These are phyloP conservation scores for Handroanthus guayacan DNA, from an alignment of 257 asterid species.

Conservation along the genomic window DNA sequence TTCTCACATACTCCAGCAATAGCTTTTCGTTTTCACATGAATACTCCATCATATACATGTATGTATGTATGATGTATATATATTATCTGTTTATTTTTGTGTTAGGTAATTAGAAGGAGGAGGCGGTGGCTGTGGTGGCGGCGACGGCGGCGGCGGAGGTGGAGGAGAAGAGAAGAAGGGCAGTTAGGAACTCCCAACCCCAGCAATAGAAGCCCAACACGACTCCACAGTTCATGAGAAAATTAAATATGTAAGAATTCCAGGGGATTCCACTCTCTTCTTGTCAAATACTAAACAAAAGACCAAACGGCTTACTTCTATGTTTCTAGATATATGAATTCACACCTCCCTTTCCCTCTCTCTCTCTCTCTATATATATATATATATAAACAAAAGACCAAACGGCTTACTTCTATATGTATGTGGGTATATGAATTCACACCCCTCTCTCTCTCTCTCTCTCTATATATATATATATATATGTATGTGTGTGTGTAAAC, in stretches of 20 bases:
- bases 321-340: background rate
- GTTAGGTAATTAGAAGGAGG: slow-evolving; percentile 4
- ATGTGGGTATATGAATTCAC: too few species aligned
- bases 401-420: background rate
- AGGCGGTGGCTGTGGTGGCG: background rate
- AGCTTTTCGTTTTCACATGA: slow-evolving; percentile 46
- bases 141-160: slow-evolving; percentile 10
- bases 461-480: too few species aligned
- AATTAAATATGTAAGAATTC: slow-evolving; percentile 41
- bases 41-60: slow-evolving; percentile 9
- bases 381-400: background rate
- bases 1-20: slow-evolving; percentile 59
- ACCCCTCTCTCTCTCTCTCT: too few species aligned
- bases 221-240: slow-evolving; percentile 78
- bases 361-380: slow-evolving; percentile 1
- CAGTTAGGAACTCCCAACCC: slow-evolving; percentile 88
- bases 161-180: slow-evolving; percentile 78
- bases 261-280: background rate
- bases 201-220: slow-evolving; percentile 81
- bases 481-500: too few species aligned
- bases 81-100: too few species aligned
- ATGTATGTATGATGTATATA: background rate
- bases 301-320: background rate
- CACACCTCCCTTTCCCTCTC: background rate
- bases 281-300: background rate